A percentile compares a stretch with the other conserved stretches of the same genome.
phyloP scores from a whole-genome alignment of 768 basidiomycete species.

The Saitozyma podzolica region DNA sequence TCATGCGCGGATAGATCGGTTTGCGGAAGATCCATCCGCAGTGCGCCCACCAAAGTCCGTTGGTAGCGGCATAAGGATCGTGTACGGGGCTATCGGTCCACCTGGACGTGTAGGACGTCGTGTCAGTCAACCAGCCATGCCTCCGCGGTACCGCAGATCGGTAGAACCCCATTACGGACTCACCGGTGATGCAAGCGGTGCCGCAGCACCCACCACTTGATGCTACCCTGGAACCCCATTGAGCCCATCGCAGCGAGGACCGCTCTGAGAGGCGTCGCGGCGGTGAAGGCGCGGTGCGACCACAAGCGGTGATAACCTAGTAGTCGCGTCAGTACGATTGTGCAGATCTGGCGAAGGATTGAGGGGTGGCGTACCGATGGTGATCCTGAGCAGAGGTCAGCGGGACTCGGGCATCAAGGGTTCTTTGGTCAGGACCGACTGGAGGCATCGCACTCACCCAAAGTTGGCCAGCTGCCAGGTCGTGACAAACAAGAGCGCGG shows the following conservation, averaged over 20 bases:
- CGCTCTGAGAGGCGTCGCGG: slow-evolving; percentile 60
- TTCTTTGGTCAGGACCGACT: too few relatives aligned
- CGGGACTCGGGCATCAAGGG: too few relatives aligned
- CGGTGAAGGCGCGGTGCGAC: slow-evolving; percentile 71
- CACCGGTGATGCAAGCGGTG: slow-evolving; percentile 71
- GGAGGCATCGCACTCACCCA: slow-evolving; percentile 56
- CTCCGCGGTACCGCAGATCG: neutral
- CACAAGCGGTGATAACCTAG: slow-evolving; percentile 77
- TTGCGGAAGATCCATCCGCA: slow-evolving; percentile 86
- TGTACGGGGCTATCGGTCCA: slow-evolving; percentile 62
- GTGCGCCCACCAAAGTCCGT: slow-evolving; percentile 72
- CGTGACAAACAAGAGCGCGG: slow-evolving; percentile 60
- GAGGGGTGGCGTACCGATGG: slow-evolving; percentile 34
- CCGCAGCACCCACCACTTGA: slow-evolving; percentile 68
- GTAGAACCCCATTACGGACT: slow-evolving; percentile 12
- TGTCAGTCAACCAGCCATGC: neutral
- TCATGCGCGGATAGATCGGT: slow-evolving; percentile 65
- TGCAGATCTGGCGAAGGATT: neutral
- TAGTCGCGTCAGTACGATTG: slow-evolving; percentile 2
- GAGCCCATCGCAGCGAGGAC: slow-evolving; percentile 67
- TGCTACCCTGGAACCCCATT: slow-evolving; percentile 75
- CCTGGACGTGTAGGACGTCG: slow-evolving; percentile 12
- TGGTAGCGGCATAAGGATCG: slow-evolving; percentile 72
- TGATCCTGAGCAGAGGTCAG: slow-evolving; percentile 51
- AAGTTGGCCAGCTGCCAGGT: slow-evolving; percentile 72